Conservation (phyloP, 257 asterid species). For the Solanum chiquidenum region DNA sequence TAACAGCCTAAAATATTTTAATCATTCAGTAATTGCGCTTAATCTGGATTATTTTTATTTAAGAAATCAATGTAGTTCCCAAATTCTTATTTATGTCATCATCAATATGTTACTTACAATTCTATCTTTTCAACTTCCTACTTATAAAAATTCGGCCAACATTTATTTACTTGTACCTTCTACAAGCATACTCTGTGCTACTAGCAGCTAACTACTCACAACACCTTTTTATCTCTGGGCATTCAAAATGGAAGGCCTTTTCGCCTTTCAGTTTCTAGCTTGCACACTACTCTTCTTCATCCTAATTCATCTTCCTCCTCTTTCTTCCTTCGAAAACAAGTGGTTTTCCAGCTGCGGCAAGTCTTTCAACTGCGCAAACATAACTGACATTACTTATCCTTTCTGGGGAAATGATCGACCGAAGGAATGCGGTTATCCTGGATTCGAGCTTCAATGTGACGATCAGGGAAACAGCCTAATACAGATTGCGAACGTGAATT, state of each 20-base stretch:
- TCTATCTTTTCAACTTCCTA: background rate
- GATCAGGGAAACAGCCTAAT: constrained; percentile 3
- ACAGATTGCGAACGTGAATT: constrained; percentile 12
- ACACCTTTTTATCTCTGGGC: background rate
- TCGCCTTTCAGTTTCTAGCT: background rate
- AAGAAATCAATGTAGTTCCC: background rate
- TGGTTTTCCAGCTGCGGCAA: constrained; percentile 19
- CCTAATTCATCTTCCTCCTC: background rate
- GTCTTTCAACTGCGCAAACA: constrained; percentile 33
- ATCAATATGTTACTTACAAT: background rate
- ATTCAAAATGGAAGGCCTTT: background rate
- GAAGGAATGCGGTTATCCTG: constrained; percentile 47
- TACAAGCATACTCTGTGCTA: background rate
- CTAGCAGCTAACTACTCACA: background rate
- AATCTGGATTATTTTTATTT: background rate
- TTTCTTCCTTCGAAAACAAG: background rate
- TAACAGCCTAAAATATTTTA: background rate
- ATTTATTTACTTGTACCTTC: background rate
- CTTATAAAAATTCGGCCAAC: background rate
- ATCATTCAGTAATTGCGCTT: background rate
- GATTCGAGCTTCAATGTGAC: constrained; percentile 33
- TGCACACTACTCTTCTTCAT: background rate
- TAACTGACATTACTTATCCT: constrained; percentile 33
- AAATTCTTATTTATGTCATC: background rate
- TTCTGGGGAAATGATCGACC: constrained; percentile 46